Evolutionary conservation across 2,329 filamentous ascomycete species (phyloP), one percentile per base, ranked within the genome.

Genomic region (Sporothrix humicola): DNA sequence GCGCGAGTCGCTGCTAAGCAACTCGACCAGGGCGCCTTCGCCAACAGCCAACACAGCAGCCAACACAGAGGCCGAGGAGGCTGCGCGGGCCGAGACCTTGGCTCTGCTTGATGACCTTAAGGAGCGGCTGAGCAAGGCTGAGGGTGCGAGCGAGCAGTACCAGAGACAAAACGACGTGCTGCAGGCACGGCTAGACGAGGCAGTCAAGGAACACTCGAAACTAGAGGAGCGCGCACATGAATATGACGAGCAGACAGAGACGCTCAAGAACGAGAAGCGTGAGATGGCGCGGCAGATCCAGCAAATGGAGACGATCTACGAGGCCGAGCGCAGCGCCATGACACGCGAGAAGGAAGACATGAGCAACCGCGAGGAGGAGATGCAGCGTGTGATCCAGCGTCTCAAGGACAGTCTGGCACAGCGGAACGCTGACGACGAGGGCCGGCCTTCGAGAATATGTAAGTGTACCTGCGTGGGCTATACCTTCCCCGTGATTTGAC

Each of bases 261-360:
- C 88, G 8, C 86, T 98, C 72, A 90, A 91, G 79, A 94, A 93
- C 78, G 93, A 97, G 79, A 95, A 96, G 83, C 90, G 93, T 78
- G 95, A 98, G 77, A 87, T 91, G 72, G 89, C 91, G 44, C 89
- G 94, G 76, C 92, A 97, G 82, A 93, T 93, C 79, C 90, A 95
- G 76, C 96, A 99, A 81, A 91, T 98, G 84, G 95, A 98, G 82
- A 90, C 91, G 76, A 95, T 97, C 76, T 97, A 97, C 81, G 95
- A 98, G 82, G 90, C 92, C 61, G 96, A 99, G 83, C 90, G 94
- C 76, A 93, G 91, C 79, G 90, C 93, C 72, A 92, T 95, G 83
- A 90, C 93, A 79, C 94, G 95, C 82, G 95, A 98, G 82, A 96
- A 97, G 84, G 95, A 98, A 77, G 93, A 97, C 78, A 92, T 95